Base-by-base conservation (phyloP, 768 basidiomycete genomes). In the Mycena metata region DNA sequence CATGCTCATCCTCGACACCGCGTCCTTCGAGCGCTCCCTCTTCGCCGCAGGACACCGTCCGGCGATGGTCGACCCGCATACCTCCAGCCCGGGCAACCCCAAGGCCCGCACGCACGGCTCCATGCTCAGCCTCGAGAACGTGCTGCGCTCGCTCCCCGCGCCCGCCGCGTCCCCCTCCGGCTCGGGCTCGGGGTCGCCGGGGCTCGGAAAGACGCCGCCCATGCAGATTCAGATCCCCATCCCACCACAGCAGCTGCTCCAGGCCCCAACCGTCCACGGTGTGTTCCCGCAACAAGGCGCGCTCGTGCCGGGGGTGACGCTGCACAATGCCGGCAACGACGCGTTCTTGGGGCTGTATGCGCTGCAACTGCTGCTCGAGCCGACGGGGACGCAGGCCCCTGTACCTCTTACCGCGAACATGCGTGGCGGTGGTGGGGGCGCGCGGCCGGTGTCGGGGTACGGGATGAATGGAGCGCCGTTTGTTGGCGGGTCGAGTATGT, bases 251-350 rank as follows among this genome's bases (percentile, higher is more conserved):
- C 66, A 67, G 46, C 39, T 61, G 42, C 36, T 51, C 39, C 39
- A 39, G 39, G 39, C 39, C 39, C 39, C 39, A 10, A 39, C 5
- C 58, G 58, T 64, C 12, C 60, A 70, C 47, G 69, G 61, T 1
- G 51, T 39, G 26, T 72, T 56, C 43, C 73, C 45, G 58, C 73
- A 21, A 56, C 67, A 49, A 35, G 67, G 66, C 58, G 66, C 67
- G 23, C 57, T 72, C 56, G 67, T 78, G 43, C 21, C 84, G 79
- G 17, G 77, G 80, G 62, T 88, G 86, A 75, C 78, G 16, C 75
- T 91, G 66, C 88, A 91, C 76, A 94, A 94, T 73, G 81, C 93
- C n/a, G 93, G 93, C 16, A 95, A 95, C 76, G 90, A 93, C 69
- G 91, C 94, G 5, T 88, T 92, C 73, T 82, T 91, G 82, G 80